phyloP scores from a whole-genome alignment of 192 early-diverging fungal genomes.

The Linnemannia schmuckeri region DNA sequence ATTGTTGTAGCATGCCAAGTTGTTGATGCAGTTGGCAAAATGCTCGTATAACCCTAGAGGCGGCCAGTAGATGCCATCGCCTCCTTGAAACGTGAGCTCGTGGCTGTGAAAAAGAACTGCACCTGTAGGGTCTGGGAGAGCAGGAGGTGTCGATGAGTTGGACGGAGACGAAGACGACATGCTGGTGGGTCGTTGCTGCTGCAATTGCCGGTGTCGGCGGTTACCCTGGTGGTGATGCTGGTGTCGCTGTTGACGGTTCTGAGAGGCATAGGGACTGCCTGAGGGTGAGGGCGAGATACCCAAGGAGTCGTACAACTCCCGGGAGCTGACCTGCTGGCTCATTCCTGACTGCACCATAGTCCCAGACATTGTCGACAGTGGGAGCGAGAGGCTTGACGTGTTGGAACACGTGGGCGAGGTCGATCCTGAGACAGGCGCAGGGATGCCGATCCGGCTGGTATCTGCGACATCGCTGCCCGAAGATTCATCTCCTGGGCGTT shows the following conservation, averaged over 20 bases:
- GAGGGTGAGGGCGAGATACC: slow-evolving; percentile 9
- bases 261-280: neutral
- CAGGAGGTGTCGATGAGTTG: slow-evolving; percentile 35
- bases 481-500: slow-evolving; percentile 19
- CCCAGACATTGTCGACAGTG: slow-evolving; percentile 28
- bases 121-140: slow-evolving; percentile 16
- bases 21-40: slow-evolving; percentile 59
- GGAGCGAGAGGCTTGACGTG: slow-evolving; percentile 38
- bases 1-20: slow-evolving; percentile 57
- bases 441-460: neutral
- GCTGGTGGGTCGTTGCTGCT: slow-evolving; percentile 18
- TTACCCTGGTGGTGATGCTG: slow-evolving; percentile 14
- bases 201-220: slow-evolving; percentile 25
- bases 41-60: slow-evolving; percentile 50
- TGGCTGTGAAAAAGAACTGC: slow-evolving; percentile 6
- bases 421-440: slow-evolving; percentile 16
- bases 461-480: slow-evolving; percentile 15
- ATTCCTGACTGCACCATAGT: neutral
- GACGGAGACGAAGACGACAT: neutral
- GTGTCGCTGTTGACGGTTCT: slow-evolving; percentile 4
- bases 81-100: neutral
- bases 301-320: slow-evolving; percentile 18
- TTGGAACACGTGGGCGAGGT: slow-evolving; percentile 35
- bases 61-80: slow-evolving; percentile 34
- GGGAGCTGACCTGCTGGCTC: neutral